These are phyloP conservation scores for Penicillium coffeae DNA, from an alignment of 495 filamentous ascomycete genomes.

Conservation along the genomic window DNA sequence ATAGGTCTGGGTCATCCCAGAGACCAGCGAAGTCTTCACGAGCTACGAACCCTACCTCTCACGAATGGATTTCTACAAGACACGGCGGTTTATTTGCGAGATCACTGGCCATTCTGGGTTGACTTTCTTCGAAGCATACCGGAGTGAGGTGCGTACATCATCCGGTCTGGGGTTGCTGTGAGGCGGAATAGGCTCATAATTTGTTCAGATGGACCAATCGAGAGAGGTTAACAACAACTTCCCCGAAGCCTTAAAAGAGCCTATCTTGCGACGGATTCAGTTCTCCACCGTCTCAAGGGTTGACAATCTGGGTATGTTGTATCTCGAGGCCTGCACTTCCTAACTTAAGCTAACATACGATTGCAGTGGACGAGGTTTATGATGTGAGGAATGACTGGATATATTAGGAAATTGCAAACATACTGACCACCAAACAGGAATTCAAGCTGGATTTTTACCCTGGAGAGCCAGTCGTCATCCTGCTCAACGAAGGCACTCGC, in stretches of 20 bases:
- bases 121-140: conserved; percentile 89
- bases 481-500: conserved; percentile 65
- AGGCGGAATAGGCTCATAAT: conserved; percentile 4
- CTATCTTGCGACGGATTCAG: conserved; percentile 84
- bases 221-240: conserved; percentile 87
- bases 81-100: conserved; percentile 89
- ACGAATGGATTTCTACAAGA: conserved; percentile 89
- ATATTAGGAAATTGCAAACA: background rate
- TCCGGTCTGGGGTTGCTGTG: background rate
- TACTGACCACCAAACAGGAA: conserved; percentile 56
- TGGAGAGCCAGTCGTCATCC: conserved; percentile 76
- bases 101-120: conserved; percentile 91
- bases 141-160: conserved; percentile 74
- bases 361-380: conserved; percentile 61
- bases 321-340: background rate
- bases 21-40: conserved; percentile 86
- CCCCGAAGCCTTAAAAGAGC: conserved; percentile 85
- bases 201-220: conserved; percentile 68
- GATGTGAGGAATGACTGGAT: conserved; percentile 45
- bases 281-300: conserved; percentile 88
- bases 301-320: conserved; percentile 80
- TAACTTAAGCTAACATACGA: conserved; percentile 21
- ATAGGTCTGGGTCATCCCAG: conserved; percentile 86
- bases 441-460: conserved; percentile 94
- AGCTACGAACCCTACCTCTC: conserved; percentile 85